Evolutionary conservation across 2,329 filamentous ascomycete genomes (phyloP), one percentile per base, ranked within the genome.

Genomic region (Epichloe coenophiala): DNA sequence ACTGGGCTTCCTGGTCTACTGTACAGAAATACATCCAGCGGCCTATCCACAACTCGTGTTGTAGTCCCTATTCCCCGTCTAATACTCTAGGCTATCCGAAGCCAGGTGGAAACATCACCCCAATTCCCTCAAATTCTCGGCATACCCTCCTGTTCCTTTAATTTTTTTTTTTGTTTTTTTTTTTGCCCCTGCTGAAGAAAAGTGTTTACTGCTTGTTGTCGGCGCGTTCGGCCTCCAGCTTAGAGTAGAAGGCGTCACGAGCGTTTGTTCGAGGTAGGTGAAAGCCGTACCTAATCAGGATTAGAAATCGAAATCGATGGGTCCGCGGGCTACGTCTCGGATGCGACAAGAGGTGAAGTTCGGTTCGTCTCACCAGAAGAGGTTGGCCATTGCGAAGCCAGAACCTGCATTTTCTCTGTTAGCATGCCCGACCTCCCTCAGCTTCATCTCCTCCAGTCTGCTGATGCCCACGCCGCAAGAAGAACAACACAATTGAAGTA

Each of bases 221-320:
- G 48, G 63, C 74, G 53, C 77, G 76, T 66, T 78, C 66, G 59
- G 72, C 70, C 71, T 81, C 78, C 55, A 80, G 68, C 67, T 77
- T 71, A 67, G 66, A 65, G 71, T 80, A 80, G 73, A 71, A 74
- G 65, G 67, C 68, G 68, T 81, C 78, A 63, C 78, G 77, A 56
- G 70, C 71, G 61, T 72, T 65, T 61, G 75, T 79, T 65, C 77
- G 76, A 58, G 77, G 78, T 61, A 80, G 68, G 70, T 81, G 78
- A 71, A 64, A 81, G 65, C 78, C 77, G 72, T 80, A 77, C 77
- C 77, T 81, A 57, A 11, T 4, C 31, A 11, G 31, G 8, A 31
- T 31, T 31, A 31, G 31, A 31, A 19, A 17, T 27, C 23, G 6
- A 27, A 8, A 27, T 21, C 21, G 15, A 31, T 44, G 13, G 19